A percentile compares a stretch with the other conserved stretches of the same genome.
Evolutionary conservation across 176 grass and related monocot species (phyloP).

Genomic region (Carex kokanica): DNA sequence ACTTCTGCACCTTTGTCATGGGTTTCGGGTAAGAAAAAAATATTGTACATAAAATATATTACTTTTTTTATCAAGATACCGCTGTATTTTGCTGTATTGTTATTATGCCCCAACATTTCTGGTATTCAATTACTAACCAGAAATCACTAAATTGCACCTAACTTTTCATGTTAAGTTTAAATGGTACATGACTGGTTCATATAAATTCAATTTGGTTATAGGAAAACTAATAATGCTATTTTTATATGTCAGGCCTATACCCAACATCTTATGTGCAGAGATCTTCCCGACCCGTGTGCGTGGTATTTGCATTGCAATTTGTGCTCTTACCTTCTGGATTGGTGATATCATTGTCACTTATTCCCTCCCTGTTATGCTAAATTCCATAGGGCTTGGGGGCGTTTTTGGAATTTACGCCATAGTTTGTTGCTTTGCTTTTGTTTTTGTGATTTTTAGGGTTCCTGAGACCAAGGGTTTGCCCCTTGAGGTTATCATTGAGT

Average conservation of each 20-base stretch:
- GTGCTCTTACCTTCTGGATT: slow-evolving; percentile 80
- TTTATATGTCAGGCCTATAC: slow-evolving; percentile 39
- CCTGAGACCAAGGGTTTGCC: slow-evolving; percentile 87
- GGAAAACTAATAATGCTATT: background rate
- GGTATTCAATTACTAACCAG: background rate
- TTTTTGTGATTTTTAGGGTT: slow-evolving; percentile 58
- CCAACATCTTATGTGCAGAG: slow-evolving; percentile 77
- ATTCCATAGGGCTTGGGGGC: slow-evolving; percentile 33
- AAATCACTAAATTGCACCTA: background rate
- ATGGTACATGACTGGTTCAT: background rate
- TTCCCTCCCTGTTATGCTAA: slow-evolving; percentile 68
- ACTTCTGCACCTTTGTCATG: slow-evolving; percentile 91
- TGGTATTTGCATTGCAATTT: slow-evolving; percentile 78
- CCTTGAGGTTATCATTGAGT: slow-evolving; percentile 81
- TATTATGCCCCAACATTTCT: background rate
- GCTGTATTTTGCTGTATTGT: background rate
- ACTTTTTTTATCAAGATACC: background rate
- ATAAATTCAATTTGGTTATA: background rate
- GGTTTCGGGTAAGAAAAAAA: slow-evolving; percentile 51
- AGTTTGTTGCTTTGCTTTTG: slow-evolving; percentile 59
- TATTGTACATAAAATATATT: background rate
- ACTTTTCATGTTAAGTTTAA: background rate
- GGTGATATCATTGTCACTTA: slow-evolving; percentile 79
- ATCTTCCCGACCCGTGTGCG: slow-evolving; percentile 83
- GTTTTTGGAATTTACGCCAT: slow-evolving; percentile 63